These are phyloP conservation scores for Ogataea siamensis DNA, from an alignment of 805 yeast species.

Conservation along the genomic window DNA sequence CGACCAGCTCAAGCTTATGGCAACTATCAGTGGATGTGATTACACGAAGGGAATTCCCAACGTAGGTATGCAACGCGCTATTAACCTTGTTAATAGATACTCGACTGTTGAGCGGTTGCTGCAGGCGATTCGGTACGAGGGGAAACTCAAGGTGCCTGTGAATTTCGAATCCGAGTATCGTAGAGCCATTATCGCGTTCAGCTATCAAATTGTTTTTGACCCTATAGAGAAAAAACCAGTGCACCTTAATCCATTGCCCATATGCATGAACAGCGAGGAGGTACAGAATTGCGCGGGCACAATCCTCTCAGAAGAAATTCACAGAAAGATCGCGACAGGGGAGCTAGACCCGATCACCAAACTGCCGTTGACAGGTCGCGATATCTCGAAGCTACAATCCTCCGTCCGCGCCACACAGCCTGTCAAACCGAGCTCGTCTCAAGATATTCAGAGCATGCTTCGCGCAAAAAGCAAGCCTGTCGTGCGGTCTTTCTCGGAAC, in stretches of 20 bases:
- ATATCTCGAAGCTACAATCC: slow-evolving; percentile 18
- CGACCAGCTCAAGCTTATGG: slow-evolving; percentile 68
- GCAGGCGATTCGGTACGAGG: slow-evolving; percentile 56
- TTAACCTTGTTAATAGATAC: slow-evolving; percentile 52
- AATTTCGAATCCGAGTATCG: slow-evolving; percentile 58
- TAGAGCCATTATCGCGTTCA: slow-evolving; percentile 76
- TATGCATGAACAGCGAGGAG: slow-evolving; percentile 25
- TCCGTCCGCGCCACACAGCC: background rate
- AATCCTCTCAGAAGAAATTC: slow-evolving; percentile 44
- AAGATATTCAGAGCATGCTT: background rate
- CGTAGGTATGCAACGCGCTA: slow-evolving; percentile 78
- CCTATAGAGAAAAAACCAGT: slow-evolving; percentile 50
- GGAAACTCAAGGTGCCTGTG: slow-evolving; percentile 53
- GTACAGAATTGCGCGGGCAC: slow-evolving; percentile 44
- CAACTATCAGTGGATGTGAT: slow-evolving; percentile 94
- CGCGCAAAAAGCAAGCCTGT: background rate
- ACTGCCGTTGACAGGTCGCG: slow-evolving; percentile 45
- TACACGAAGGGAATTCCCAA: slow-evolving; percentile 84
- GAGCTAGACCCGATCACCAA: slow-evolving; percentile 63
- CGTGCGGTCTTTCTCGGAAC: slow-evolving; percentile 2
- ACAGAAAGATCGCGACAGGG: slow-evolving; percentile 60
- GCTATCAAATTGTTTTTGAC: slow-evolving; percentile 80
- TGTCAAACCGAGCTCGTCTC: background rate
- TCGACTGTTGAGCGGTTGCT: slow-evolving; percentile 55
- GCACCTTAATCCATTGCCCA: slow-evolving; percentile 58